phyloP scores from a whole-genome alignment of 164 flowering plant species.

The Piper betle region DNA sequence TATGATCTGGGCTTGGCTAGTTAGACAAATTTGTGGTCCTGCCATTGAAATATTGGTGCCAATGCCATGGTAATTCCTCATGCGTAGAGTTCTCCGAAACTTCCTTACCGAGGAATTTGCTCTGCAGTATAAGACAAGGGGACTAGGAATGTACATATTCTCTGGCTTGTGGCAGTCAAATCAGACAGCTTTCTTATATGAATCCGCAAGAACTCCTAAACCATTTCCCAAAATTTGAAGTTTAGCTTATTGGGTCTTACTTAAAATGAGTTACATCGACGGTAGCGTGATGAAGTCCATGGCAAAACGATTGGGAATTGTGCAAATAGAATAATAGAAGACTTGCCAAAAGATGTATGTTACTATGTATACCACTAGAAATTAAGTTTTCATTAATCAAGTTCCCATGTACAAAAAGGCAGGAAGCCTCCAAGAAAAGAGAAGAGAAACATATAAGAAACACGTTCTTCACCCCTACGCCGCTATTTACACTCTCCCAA shows the following conservation, averaged over 20 bases:
- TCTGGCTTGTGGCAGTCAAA: neutral
- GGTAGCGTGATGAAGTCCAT: neutral
- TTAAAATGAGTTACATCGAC: neutral
- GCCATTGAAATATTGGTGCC: no score
- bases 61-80: no score
- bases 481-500: conserved; percentile 6
- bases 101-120: no score
- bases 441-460: neutral
- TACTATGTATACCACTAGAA: neutral
- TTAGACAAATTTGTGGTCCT: neutral
- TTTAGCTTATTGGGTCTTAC: neutral
- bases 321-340: no score
- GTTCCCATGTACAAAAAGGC: neutral
- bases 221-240: neutral
- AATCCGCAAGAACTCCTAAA: no score
- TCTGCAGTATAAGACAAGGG: no score
- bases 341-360: neutral
- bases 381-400: neutral
- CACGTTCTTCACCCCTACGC: neutral
- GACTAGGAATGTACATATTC: no score
- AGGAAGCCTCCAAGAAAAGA: neutral
- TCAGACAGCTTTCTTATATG: neutral
- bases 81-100: no score
- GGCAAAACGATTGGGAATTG: neutral
- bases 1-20: no score